phyloP scores from a whole-genome alignment of 1,284 basidiomycete species.

The Ustilago bromivora region DNA sequence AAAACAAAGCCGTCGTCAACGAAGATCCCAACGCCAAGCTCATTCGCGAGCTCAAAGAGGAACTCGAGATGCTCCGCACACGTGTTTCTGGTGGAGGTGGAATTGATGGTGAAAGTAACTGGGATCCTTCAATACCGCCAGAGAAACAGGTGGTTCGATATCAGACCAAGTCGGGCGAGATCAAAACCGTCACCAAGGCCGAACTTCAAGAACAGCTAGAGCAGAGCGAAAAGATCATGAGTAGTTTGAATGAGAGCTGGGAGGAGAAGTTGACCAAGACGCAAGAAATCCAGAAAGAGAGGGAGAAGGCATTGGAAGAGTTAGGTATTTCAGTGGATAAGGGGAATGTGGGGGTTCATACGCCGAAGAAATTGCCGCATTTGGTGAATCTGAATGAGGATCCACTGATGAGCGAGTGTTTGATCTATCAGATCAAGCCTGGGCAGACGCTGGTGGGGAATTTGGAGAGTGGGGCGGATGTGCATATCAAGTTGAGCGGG shows the following conservation, averaged over 20 bases:
- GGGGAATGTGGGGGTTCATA: conserved; percentile 91
- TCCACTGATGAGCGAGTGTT: conserved; percentile 72
- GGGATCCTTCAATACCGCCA: conserved; percentile 88
- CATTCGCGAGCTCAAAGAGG: conserved; percentile 97
- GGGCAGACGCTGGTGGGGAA: conserved; percentile 79
- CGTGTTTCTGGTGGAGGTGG: conserved; percentile 59
- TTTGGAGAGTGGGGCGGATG: conserved; percentile 31
- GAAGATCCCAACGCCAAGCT: conserved; percentile 99
- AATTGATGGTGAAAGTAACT: conserved; percentile 76
- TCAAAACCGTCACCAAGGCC: conserved; percentile 95
- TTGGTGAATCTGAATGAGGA: conserved; percentile 69
- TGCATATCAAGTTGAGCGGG: conserved; percentile 86
- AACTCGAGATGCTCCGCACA: conserved; percentile 77
- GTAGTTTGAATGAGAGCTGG: conserved; percentile 96
- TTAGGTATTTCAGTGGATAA: conserved; percentile 97
- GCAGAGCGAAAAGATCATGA: conserved; percentile 95
- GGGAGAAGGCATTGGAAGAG: conserved; percentile 96
- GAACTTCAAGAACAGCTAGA: conserved; percentile 97
- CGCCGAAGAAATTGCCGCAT: conserved; percentile 82
- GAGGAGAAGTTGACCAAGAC: conserved; percentile 94
- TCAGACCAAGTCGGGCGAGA: conserved; percentile 89
- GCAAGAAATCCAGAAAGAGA: conserved; percentile 92
- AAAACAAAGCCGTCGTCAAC: conserved; percentile 98
- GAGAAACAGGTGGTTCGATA: conserved; percentile 96
- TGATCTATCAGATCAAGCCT: conserved; percentile 85